phyloP scores from a whole-genome alignment of 352 stramenopile genomes.

The Phytophthora sp. region DNA sequence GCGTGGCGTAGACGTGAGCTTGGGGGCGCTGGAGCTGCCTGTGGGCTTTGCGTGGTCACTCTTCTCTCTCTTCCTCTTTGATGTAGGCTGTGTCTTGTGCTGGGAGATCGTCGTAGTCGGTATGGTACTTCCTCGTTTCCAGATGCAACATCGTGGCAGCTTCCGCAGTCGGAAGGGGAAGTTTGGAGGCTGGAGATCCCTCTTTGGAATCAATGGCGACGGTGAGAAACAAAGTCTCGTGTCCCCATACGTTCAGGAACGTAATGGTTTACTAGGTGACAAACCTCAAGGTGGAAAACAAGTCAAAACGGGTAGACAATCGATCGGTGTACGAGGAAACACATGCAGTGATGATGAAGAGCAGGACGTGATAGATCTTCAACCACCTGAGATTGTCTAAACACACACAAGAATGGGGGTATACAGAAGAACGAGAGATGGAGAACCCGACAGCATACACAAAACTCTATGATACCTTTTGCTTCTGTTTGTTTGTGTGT shows the following conservation, averaged over 20 bases:
- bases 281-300: constrained; percentile 17
- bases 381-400: constrained; percentile 44
- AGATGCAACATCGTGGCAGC: constrained; percentile 43
- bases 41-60: constrained; percentile 62
- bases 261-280: constrained; percentile 51
- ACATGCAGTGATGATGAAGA: constrained; percentile 46
- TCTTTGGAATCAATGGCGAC: constrained; percentile 26
- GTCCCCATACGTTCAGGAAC: constrained; percentile 54
- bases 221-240: constrained; percentile 49
- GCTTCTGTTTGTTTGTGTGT: no score
- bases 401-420: not conserved
- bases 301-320: constrained; percentile 19
- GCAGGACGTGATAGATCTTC: constrained; percentile 48
- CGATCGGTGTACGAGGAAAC: constrained; percentile 10
- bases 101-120: constrained; percentile 73
- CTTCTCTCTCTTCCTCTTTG: constrained; percentile 75
- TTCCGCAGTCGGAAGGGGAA: constrained; percentile 21
- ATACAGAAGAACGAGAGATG: not conserved
- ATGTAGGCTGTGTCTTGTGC: constrained; percentile 53
- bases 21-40: constrained; percentile 60
- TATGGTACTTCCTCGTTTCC: constrained; percentile 55
- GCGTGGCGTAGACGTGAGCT: constrained; percentile 60
- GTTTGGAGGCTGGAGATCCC: constrained; percentile 22
- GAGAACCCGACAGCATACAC: not conserved
- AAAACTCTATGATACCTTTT: constrained; percentile 27